Evolutionary conservation across 345 rosid genomes (phyloP).

Genomic region (Pistacia atlantica): DNA sequence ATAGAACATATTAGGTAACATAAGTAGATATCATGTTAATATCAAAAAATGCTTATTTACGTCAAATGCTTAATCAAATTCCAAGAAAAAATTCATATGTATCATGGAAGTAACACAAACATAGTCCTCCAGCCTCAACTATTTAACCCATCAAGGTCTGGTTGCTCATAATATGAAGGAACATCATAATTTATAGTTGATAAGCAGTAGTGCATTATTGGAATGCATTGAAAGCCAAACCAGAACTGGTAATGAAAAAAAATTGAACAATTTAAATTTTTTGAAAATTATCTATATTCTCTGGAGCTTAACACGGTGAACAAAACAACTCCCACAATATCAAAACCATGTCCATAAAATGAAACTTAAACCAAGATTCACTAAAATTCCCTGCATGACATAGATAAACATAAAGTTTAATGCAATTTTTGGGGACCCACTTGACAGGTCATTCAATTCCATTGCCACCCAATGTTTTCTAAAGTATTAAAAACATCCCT

Average conservation of each 20-base stretch:
- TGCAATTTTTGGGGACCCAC: too few relatives aligned
- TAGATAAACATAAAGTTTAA: not conserved
- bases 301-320: too few relatives aligned
- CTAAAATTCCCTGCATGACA: not conserved
- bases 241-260: not conserved
- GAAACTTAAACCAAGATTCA: not conserved
- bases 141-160: not conserved
- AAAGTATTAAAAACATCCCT: not conserved
- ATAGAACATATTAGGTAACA: not conserved
- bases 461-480: too few relatives aligned
- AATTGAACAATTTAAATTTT: not conserved
- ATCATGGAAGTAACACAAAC: not conserved
- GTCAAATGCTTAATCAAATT: constrained; percentile 1
- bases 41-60: not conserved
- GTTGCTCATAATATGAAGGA: not conserved
- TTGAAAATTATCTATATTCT: not conserved
- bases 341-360: not conserved
- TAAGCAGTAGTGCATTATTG: not conserved
- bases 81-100: not conserved
- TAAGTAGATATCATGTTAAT: not conserved
- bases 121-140: not conserved
- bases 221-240: constrained; percentile 1
- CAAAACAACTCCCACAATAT: not conserved
- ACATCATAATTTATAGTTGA: not conserved
- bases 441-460: too few relatives aligned